Percentiles rank a stretch among this genome's conserved stretches.
These are phyloP conservation scores for Theileria parva DNA, from an alignment of 169 alveolate genomes.

Conservation along the genomic window DNA sequence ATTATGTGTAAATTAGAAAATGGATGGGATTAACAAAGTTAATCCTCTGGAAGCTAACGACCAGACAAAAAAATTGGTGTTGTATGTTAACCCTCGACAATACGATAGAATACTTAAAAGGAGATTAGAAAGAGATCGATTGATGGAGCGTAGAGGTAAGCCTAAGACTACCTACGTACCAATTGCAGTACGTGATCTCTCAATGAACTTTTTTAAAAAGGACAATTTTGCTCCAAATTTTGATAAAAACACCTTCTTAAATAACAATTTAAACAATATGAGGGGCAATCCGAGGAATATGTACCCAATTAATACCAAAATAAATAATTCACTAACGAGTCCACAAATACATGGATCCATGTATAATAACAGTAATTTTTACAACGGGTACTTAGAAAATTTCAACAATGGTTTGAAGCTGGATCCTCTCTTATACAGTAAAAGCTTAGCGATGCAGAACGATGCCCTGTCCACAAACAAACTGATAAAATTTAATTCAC, in stretches of 20 bases:
- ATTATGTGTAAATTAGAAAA: not conserved
- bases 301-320: not conserved
- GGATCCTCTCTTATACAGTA: not conserved
- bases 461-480: not conserved
- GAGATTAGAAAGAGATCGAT: slow-evolving; percentile 41
- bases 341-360: not conserved
- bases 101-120: slow-evolving; percentile 53
- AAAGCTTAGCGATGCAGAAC: not conserved
- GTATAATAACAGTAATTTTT: not conserved
- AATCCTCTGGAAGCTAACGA: not conserved
- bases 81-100: slow-evolving; percentile 54
- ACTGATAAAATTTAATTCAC: not conserved
- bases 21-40: not conserved
- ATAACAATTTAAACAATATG: not conserved
- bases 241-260: not conserved
- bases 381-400: not conserved
- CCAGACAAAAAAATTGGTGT: slow-evolving; percentile 21
- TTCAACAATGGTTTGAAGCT: not conserved
- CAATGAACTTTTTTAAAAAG: not conserved
- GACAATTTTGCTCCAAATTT: not conserved
- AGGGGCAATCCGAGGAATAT: not conserved
- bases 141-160: slow-evolving; percentile 35
- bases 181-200: slow-evolving; percentile 22
- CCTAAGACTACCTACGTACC: slow-evolving; percentile 38
- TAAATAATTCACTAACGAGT: not conserved